Percentiles rank a stretch among this genome's conserved stretches.
These are phyloP conservation scores for Agaricus subrufescens DNA, from an alignment of 768 basidiomycete genomes.

Conservation along the genomic window DNA sequence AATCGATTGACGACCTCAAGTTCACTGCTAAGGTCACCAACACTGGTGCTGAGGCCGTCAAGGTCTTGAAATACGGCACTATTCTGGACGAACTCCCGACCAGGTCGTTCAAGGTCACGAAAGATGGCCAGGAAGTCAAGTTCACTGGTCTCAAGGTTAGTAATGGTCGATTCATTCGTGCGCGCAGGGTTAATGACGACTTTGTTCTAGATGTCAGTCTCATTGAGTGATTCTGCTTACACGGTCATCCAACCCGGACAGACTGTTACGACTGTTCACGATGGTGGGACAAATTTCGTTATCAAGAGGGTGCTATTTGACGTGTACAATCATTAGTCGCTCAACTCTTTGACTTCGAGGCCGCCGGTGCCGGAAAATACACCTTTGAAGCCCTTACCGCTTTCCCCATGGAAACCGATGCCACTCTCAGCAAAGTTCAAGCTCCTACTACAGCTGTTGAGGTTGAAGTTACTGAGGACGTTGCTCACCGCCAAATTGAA, in stretches of 20 bases:
- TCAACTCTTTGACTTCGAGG: constrained; percentile 36
- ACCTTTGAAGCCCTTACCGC: constrained; percentile 33
- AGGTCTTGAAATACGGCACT: constrained; percentile 42
- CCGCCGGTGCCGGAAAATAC: constrained; percentile 34
- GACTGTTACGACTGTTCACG: constrained; percentile 32
- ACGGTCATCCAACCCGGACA: constrained; percentile 34
- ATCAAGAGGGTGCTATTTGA: background rate
- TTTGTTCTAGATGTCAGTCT: constrained; percentile 27
- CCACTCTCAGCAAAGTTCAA: constrained; percentile 23
- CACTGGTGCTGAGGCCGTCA: constrained; percentile 32
- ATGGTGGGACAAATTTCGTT: constrained; percentile 20
- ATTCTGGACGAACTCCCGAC: constrained; percentile 41
- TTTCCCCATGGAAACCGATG: constrained; percentile 30
- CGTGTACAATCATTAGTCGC: constrained; percentile 24
- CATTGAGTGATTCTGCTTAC: constrained; percentile 31
- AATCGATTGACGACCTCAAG: constrained; percentile 33
- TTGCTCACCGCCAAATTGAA: constrained; percentile 26
- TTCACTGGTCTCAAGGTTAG: constrained; percentile 42
- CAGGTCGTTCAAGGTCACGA: constrained; percentile 37
- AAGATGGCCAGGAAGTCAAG: constrained; percentile 29
- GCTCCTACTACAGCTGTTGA: constrained; percentile 22
- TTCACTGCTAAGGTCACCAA: constrained; percentile 39
- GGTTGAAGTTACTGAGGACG: constrained; percentile 31
- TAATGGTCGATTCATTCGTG: background rate
- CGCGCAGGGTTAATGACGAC: background rate